A percentile compares a stretch with the other conserved stretches of the same genome.
Conservation (phyloP, 768 basidiomycete genomes). For the Leccinum ochraceum region DNA sequence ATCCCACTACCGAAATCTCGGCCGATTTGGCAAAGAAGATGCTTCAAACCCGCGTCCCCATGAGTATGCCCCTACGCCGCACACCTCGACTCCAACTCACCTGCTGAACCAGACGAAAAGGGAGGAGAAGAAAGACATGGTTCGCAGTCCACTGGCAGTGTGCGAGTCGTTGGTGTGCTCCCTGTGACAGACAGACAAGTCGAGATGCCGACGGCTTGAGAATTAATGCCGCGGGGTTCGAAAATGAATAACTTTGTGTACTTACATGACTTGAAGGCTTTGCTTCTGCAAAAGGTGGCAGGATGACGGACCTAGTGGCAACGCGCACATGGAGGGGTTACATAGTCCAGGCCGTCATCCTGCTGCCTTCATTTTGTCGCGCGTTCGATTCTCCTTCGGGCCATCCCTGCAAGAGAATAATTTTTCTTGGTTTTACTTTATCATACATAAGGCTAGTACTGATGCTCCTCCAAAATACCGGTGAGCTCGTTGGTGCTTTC, state of each 20-base stretch:
- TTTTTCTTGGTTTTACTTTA: too few relatives aligned
- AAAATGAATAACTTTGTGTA: constrained; percentile 1
- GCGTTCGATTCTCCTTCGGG: constrained; percentile 5
- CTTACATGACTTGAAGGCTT: background rate
- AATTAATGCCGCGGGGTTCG: constrained; percentile 17
- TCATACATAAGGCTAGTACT: constrained; percentile 17
- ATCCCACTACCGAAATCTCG: constrained; percentile 88
- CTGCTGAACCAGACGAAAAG: constrained; percentile 60
- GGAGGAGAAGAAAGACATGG: constrained; percentile 52
- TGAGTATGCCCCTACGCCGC: background rate
- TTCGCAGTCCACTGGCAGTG: constrained; percentile 1
- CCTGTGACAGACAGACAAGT: background rate
- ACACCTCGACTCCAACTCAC: constrained; percentile 26
- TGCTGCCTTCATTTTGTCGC: background rate
- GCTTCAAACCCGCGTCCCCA: constrained; percentile 34
- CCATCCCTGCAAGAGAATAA: background rate
- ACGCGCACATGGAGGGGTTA: background rate
- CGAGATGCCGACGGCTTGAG: background rate
- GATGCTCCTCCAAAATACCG: too few relatives aligned
- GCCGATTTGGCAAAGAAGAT: constrained; percentile 87
- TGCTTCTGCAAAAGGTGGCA: background rate
- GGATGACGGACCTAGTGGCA: constrained; percentile 11
- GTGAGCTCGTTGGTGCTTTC: too few relatives aligned
- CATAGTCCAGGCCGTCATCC: background rate
- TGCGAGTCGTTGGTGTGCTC: too few relatives aligned